Evolutionary conservation across 2,329 filamentous ascomycete genomes (phyloP).

Genomic region (Ambrosiella xylebori): DNA sequence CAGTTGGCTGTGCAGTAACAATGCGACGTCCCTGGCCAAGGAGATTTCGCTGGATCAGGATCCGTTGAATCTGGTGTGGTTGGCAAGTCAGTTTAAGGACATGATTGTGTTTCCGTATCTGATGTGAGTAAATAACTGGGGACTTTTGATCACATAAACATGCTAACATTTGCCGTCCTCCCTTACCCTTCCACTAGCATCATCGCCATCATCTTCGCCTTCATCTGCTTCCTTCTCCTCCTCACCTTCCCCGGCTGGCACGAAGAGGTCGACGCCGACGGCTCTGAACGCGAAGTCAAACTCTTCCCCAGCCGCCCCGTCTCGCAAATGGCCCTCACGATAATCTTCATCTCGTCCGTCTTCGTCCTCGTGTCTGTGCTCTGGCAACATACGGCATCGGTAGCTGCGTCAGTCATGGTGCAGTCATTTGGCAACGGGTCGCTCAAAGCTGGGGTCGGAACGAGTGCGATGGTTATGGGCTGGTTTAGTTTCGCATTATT

Average conservation of each 20-base stretch:
- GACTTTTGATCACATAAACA: background rate
- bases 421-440: constrained; percentile 85
- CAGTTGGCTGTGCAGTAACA: constrained; percentile 89
- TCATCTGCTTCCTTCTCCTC: constrained; percentile 84
- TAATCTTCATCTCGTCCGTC: constrained; percentile 66
- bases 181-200: constrained; percentile 41
- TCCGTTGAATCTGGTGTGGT: constrained; percentile 91
- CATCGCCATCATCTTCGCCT: constrained; percentile 93
- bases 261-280: constrained; percentile 54
- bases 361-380: constrained; percentile 59
- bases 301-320: constrained; percentile 85
- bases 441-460: constrained; percentile 75
- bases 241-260: constrained; percentile 97
- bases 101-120: constrained; percentile 97
- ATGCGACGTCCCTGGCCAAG: constrained; percentile 81
- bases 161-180: background rate
- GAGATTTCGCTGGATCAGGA: constrained; percentile 83
- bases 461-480: constrained; percentile 85
- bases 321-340: constrained; percentile 78
- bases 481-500: constrained; percentile 93
- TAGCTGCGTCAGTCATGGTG: constrained; percentile 82
- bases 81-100: constrained; percentile 93
- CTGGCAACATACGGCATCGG: constrained; percentile 91
- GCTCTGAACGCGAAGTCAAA: constrained; percentile 78
- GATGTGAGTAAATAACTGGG: constrained; percentile 41